phyloP scores from a whole-genome alignment of 345 rosid genomes.

The Melaleuca quinquenervia region DNA sequence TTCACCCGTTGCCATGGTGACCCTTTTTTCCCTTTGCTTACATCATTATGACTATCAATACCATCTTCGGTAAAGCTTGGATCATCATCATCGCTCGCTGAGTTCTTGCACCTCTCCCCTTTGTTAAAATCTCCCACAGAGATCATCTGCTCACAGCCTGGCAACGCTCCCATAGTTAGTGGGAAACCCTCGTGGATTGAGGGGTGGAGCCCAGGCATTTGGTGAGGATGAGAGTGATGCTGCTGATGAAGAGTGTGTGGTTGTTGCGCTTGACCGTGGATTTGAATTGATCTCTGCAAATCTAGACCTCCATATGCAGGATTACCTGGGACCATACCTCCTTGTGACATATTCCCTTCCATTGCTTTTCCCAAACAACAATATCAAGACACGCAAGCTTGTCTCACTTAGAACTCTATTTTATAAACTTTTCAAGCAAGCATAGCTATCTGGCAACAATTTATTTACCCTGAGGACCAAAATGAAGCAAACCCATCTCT shows the following conservation, averaged over 20 bases:
- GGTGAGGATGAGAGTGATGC: conserved; percentile 40
- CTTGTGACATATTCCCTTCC: conserved; percentile 67
- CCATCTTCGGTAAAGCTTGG: conserved; percentile 72
- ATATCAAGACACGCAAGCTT: neutral
- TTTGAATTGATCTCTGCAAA: conserved; percentile 55
- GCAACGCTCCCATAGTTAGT: conserved; percentile 54
- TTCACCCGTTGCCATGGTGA: conserved; percentile 91
- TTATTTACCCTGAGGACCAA: neutral
- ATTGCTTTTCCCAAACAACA: conserved; percentile 8
- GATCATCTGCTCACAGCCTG: conserved; percentile 42
- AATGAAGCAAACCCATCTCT: conserved; percentile 4
- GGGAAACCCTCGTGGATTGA: conserved; percentile 56
- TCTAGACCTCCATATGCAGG: conserved; percentile 61
- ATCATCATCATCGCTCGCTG: conserved; percentile 81
- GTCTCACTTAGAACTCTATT: conserved; percentile 5
- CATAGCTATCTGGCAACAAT: neutral
- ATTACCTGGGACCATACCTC: conserved; percentile 59
- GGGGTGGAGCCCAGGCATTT: conserved; percentile 22
- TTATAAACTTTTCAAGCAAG: neutral
- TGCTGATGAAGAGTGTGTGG: conserved; percentile 45
- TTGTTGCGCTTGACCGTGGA: conserved; percentile 37
- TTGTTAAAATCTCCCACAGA: conserved; percentile 34
- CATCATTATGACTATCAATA: conserved; percentile 41
- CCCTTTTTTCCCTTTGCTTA: conserved; percentile 43
- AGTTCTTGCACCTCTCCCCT: conserved; percentile 49